Conservation (phyloP, 2,329 filamentous ascomycete genomes). For the Diplocarpon rosae region DNA sequence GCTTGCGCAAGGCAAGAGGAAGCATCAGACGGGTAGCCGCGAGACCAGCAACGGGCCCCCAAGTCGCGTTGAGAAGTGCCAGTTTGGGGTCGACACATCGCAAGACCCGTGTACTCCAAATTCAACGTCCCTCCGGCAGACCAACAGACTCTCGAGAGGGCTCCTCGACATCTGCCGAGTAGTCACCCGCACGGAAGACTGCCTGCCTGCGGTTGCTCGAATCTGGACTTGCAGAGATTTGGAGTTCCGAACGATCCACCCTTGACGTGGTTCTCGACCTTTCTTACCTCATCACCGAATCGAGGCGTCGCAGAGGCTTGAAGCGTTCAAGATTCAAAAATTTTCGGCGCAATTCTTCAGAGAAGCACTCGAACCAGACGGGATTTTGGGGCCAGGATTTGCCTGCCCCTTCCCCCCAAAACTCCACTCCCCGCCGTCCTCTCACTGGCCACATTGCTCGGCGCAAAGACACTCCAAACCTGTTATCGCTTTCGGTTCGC, state of each 20-base stretch:
- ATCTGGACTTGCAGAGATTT: constrained; percentile 7
- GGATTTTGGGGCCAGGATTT: constrained; percentile 1
- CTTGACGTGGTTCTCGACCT: constrained; percentile 10
- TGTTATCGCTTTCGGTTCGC: background rate
- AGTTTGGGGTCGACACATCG: background rate
- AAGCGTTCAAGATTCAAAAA: background rate
- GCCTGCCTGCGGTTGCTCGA: constrained; percentile 4
- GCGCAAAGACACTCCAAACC: constrained; percentile 9
- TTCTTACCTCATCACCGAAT: constrained; percentile 10
- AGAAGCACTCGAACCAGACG: background rate
- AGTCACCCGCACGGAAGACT: constrained; percentile 1
- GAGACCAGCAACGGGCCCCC: constrained; percentile 4
- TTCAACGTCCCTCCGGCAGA: constrained; percentile 1
- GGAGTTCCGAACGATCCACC: constrained; percentile 13
- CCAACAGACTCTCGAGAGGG: constrained; percentile 5
- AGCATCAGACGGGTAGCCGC: constrained; percentile 10
- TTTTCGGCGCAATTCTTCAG: constrained; percentile 6
- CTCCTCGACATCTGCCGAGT: constrained; percentile 1
- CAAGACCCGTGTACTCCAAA: background rate
- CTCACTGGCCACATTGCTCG: constrained; percentile 10
- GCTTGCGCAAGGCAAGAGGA: constrained; percentile 11
- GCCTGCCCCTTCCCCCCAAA: background rate
- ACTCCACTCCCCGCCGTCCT: constrained; percentile 1
- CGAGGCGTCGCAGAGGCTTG: background rate
- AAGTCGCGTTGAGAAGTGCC: constrained; percentile 5